Conservation (phyloP, 192 early-diverging fungal genomes). For the Backusella circina region DNA sequence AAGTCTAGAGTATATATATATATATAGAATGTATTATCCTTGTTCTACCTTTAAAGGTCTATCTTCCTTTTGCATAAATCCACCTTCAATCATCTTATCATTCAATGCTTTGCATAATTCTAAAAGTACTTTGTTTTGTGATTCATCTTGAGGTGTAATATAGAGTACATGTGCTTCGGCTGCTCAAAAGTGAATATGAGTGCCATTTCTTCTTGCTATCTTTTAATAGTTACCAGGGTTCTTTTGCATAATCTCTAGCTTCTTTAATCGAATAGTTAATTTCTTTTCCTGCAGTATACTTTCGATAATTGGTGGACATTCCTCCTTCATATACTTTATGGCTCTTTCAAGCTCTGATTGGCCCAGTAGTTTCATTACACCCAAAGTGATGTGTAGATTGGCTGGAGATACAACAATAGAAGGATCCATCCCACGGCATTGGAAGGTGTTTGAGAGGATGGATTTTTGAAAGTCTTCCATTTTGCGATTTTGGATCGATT, state of each 20-base stretch:
- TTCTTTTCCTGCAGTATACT: neutral
- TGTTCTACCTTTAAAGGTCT: conserved; percentile 23
- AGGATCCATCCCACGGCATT: conserved; percentile 1
- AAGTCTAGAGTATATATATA: neutral
- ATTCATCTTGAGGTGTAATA: conserved; percentile 25
- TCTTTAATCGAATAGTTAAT: conserved; percentile 14
- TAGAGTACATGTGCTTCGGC: conserved; percentile 27
- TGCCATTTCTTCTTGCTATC: neutral
- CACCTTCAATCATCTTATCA: conserved; percentile 15
- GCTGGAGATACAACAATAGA: conserved; percentile 11
- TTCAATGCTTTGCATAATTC: conserved; percentile 18
- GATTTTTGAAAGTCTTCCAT: conserved; percentile 22
- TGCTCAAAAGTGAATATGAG: neutral
- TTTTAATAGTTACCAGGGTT: conserved; percentile 19
- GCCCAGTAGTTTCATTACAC: conserved; percentile 23
- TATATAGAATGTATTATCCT: neutral
- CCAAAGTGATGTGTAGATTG: conserved; percentile 28
- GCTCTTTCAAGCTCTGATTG: conserved; percentile 23
- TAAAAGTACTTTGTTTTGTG: conserved; percentile 10
- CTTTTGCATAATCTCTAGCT: conserved; percentile 20
- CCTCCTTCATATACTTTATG: conserved; percentile 15
- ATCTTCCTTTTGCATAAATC: conserved; percentile 17
- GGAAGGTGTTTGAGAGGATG: conserved; percentile 4
- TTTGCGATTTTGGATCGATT: conserved; percentile 6
- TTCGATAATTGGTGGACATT: neutral